Conservation (phyloP, 2,329 filamentous ascomycete genomes). For the Alternaria sp. region DNA sequence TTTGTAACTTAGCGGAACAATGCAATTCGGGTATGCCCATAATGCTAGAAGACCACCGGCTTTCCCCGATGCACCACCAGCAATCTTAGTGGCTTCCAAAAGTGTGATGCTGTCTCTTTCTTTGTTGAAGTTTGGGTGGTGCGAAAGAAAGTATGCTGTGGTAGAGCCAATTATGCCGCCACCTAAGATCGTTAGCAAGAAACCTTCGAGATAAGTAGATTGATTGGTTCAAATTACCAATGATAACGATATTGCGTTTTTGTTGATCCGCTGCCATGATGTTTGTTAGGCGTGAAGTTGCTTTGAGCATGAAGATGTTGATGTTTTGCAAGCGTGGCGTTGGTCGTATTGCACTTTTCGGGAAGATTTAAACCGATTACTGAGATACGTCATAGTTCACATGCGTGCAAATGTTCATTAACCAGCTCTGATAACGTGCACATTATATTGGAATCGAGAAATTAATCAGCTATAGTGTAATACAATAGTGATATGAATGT, state of each 20-base stretch:
- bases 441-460: neutral
- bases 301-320: conserved; percentile 32
- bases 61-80: conserved; percentile 93
- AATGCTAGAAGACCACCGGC: conserved; percentile 88
- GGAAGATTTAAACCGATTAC: conserved; percentile 21
- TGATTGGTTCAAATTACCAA: conserved; percentile 33
- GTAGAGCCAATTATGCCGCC: conserved; percentile 94
- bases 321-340: conserved; percentile 24
- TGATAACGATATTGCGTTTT: conserved; percentile 48
- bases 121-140: conserved; percentile 82
- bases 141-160: conserved; percentile 89
- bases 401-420: neutral
- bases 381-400: conserved; percentile 21
- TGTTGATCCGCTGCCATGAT: conserved; percentile 39
- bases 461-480: conserved; percentile 1
- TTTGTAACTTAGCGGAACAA: conserved; percentile 86
- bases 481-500: neutral
- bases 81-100: conserved; percentile 84
- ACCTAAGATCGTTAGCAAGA: conserved; percentile 59
- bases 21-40: conserved; percentile 87
- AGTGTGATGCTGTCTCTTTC: conserved; percentile 81
- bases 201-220: neutral
- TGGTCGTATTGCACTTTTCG: conserved; percentile 23
- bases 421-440: neutral
- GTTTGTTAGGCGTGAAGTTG: conserved; percentile 21